Percentiles rank a stretch among this genome's conserved stretches.
Conservation (phyloP, 129 eudicot species). For the Flaveria bidentis region DNA sequence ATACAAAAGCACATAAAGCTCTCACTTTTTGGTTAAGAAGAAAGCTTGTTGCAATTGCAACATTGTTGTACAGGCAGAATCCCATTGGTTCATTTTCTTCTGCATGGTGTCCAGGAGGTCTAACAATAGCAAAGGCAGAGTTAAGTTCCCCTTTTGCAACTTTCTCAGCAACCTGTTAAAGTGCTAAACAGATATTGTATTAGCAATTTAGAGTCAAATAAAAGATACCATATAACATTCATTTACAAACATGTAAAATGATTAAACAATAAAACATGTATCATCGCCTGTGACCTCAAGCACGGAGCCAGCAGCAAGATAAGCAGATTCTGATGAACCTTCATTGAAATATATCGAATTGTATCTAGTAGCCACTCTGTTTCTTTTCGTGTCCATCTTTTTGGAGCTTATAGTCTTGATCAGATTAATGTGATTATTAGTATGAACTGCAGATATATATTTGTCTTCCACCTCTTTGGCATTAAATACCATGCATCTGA, state of each 20-base stretch:
- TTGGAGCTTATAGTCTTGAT: constrained; percentile 71
- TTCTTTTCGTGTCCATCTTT: constrained; percentile 42
- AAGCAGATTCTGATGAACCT: constrained; percentile 95
- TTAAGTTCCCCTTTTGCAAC: constrained; percentile 88
- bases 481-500: constrained; percentile 69
- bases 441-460: constrained; percentile 74
- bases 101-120: constrained; percentile 99
- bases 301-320: constrained; percentile 95
- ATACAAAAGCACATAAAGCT: constrained; percentile 13
- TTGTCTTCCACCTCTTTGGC: constrained; percentile 78
- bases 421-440: constrained; percentile 60
- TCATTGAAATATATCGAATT: constrained; percentile 85
- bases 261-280: not conserved
- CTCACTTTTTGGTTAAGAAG: constrained; percentile 87
- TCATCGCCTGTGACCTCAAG: constrained; percentile 52
- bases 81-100: constrained; percentile 90
- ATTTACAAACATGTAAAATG: not conserved
- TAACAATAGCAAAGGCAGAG: constrained; percentile 93
- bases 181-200: constrained; percentile 22
- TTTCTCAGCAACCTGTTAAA: constrained; percentile 70
- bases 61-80: constrained; percentile 82
- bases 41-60: constrained; percentile 79
- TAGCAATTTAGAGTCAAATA: not conserved
- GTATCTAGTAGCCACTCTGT: constrained; percentile 52
- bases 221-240: not conserved